Evolutionary conservation across 805 yeast species (phyloP).

Genomic region (Candida pseudofarinosa): DNA sequence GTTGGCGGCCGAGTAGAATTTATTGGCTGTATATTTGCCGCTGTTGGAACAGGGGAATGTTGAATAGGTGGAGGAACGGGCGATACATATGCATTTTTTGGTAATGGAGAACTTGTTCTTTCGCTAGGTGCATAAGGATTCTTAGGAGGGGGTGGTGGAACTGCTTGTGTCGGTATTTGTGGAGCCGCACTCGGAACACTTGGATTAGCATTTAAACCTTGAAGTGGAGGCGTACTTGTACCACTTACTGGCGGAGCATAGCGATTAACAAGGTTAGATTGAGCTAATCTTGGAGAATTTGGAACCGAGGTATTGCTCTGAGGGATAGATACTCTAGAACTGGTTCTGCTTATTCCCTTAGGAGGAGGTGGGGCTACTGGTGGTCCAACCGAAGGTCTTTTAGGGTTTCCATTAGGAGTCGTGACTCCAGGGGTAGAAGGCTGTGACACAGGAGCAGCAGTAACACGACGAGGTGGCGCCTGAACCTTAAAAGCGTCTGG

Average conservation of each 20-base stretch:
- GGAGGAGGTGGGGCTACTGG: constrained; percentile 27
- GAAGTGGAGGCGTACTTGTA: constrained; percentile 21
- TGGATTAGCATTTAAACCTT: constrained; percentile 11
- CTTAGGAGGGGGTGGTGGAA: constrained; percentile 30
- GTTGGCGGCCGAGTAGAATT: constrained; percentile 5
- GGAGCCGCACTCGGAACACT: constrained; percentile 20
- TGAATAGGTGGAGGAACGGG: constrained; percentile 10
- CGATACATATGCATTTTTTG: constrained; percentile 20
- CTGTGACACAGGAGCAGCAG: constrained; percentile 34
- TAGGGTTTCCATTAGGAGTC: constrained; percentile 16
- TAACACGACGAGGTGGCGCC: constrained; percentile 40
- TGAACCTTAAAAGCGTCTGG: constrained; percentile 49
- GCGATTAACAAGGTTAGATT: constrained; percentile 23
- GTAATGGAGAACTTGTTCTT: constrained; percentile 9
- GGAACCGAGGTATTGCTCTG: constrained; percentile 5
- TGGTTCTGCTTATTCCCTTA: constrained; percentile 21
- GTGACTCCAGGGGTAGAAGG: constrained; percentile 18
- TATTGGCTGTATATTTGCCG: constrained; percentile 3
- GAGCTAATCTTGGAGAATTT: constrained; percentile 16
- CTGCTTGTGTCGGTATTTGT: constrained; percentile 10
- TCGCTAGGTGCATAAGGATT: constrained; percentile 25
- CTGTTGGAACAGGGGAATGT: constrained; percentile 5
- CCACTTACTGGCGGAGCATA: constrained; percentile 29
- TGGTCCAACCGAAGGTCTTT: constrained; percentile 18
- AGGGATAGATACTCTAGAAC: constrained; percentile 18